These are phyloP conservation scores for Tulasnella sp. DNA, from an alignment of 768 basidiomycete species.

Conservation along the genomic window DNA sequence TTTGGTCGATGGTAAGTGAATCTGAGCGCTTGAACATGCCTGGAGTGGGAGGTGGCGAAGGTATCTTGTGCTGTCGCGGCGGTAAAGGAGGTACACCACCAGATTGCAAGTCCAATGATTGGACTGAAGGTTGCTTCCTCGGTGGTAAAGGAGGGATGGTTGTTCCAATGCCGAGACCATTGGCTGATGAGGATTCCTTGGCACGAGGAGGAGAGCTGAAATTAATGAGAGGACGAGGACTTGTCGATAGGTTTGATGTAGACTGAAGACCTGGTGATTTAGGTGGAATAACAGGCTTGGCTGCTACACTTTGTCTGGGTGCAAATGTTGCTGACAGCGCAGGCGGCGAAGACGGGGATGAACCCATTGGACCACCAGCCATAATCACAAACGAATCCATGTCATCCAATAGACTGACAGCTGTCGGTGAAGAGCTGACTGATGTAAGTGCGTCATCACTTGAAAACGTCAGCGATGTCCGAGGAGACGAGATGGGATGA, in stretches of 20 bases:
- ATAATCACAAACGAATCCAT: constrained; percentile 12
- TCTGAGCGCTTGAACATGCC: constrained; percentile 26
- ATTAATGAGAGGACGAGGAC: constrained; percentile 4
- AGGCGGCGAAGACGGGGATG: constrained; percentile 7
- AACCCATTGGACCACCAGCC: constrained; percentile 6
- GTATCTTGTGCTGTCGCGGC: not conserved
- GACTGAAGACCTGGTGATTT: not conserved
- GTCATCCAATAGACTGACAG: constrained; percentile 10
- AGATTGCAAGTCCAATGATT: not conserved
- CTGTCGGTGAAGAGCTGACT: not conserved
- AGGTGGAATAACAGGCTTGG: not conserved
- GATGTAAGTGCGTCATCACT: constrained; percentile 10
- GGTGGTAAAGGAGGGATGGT: constrained; percentile 10
- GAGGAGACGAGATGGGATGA: constrained; percentile 12
- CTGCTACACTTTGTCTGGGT: not conserved
- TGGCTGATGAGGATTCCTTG: not conserved
- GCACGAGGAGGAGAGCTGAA: constrained; percentile 3
- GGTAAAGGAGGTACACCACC: constrained; percentile 1
- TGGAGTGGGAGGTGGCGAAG: not conserved
- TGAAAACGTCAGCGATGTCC: constrained; percentile 14
- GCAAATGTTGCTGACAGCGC: not conserved
- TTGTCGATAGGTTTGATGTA: constrained; percentile 1
- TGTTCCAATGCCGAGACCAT: too few species aligned
- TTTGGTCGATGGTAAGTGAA: constrained; percentile 44
- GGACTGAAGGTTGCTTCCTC: not conserved